Base-by-base conservation (phyloP, 2,329 filamentous ascomycete species). In the Penicillium frequentans region DNA sequence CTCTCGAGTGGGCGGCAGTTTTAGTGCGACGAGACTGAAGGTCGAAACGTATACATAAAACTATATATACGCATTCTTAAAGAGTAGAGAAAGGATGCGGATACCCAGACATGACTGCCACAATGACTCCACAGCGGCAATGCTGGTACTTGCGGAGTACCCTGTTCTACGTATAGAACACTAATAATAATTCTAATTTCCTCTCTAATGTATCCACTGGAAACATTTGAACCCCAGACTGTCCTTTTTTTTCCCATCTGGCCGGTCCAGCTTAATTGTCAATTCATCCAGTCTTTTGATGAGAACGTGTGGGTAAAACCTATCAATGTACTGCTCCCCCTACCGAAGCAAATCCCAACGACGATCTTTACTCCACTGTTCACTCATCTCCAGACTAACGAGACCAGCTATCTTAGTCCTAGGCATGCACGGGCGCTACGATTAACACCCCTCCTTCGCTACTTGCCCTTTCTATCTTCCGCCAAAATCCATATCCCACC, bases 341-440 rank as follows among this genome's bases (percentile, higher is more conserved):
- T 14, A 14, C 13, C 19, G 49, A 49, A 56, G 48, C 39, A 50
- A 19, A 50, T 24, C 26, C 39, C 39, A 37, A 44, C 42, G 50
- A 24, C 50, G 50, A 53, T 53, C 50, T 23, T 35, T 37, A 53
- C 50, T 53, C 50, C 50, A 53, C 50, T 24, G 5, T 43, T 29
- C 35, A 29, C 27, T 27, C 39, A 26, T 33, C 31, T 21, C 24
- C 16, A 23, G 33, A n/a, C 21, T 14, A 24, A 29, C 23, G 31
- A 14, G 31, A 21, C 21, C 42, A 37, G 50, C 50, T 53, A 44
- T 46, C 50, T 46, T 52, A 26, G 31, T 43, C 29, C 26, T 43
- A 39, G 37, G 37, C 35, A 53, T 53, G 55, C 52, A 57, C 57
- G 54, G 54, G 49, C 55, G 50, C 54, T 57, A 42, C 39, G 37